phyloP scores from a whole-genome alignment of 345 rosid species.

The Garcia nutans region DNA sequence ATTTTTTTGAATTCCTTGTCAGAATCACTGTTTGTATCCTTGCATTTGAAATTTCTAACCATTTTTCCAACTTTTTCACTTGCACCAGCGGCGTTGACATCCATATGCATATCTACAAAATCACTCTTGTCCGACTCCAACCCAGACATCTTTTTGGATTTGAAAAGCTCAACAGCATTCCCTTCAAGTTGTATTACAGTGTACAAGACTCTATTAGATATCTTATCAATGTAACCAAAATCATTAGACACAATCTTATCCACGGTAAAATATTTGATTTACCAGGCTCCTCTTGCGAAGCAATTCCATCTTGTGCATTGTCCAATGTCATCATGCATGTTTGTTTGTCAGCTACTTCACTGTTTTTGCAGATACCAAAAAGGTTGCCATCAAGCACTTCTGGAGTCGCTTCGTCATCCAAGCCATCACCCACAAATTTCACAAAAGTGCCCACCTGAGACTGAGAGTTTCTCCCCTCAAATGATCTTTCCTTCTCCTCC shows the following conservation, averaged over 20 bases:
- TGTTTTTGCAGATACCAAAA: background rate
- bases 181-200: background rate
- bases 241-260: slow-evolving; percentile 1
- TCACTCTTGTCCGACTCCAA: background rate
- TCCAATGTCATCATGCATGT: background rate
- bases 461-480: background rate
- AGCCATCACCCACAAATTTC: background rate
- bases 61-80: background rate
- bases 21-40: background rate
- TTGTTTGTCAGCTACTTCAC: background rate
- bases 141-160: background rate
- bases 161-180: slow-evolving; percentile 4
- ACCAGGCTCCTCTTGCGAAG: background rate
- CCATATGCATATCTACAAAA: slow-evolving; percentile 5
- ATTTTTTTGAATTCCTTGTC: background rate
- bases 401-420: background rate
- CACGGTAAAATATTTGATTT: background rate
- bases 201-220: background rate
- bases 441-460: background rate
- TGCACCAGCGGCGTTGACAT: background rate
- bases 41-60: slow-evolving; percentile 5
- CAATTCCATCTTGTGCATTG: background rate
- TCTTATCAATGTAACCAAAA: background rate
- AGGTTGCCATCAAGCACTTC: background rate
- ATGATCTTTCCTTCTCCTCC: background rate